Conservation (phyloP, 2,329 filamentous ascomycete genomes). For the Fusarium marasasianum region DNA sequence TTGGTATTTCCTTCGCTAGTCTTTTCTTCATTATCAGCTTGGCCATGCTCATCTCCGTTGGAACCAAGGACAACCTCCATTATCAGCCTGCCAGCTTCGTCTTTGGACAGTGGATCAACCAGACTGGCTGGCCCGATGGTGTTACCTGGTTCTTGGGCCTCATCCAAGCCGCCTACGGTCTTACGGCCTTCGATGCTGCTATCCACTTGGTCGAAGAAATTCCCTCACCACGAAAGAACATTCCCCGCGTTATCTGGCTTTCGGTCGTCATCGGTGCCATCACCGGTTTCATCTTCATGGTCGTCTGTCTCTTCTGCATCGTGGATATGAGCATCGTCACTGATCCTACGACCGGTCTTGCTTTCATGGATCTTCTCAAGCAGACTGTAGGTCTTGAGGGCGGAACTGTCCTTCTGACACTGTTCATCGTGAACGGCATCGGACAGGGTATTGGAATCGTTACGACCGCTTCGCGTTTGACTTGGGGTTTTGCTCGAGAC, state of each 20-base stretch:
- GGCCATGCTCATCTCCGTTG: conserved; percentile 62
- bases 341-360: conserved; percentile 51
- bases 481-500: conserved; percentile 65
- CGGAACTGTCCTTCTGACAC: conserved; percentile 56
- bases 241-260: conserved; percentile 62
- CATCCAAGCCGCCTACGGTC: conserved; percentile 64
- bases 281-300: conserved; percentile 61
- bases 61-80: conserved; percentile 52
- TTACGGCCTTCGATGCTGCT: conserved; percentile 63
- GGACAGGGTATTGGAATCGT: conserved; percentile 62
- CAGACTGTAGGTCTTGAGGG: conserved; percentile 48
- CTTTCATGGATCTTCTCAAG: conserved; percentile 60
- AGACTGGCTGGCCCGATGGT: conserved; percentile 62
- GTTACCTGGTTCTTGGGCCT: conserved; percentile 68
- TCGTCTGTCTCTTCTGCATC: conserved; percentile 61
- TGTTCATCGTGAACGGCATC: conserved; percentile 66
- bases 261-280: conserved; percentile 60
- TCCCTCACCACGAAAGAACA: conserved; percentile 60
- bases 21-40: conserved; percentile 63
- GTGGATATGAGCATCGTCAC: conserved; percentile 56
- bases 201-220: conserved; percentile 69
- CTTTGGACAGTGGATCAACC: conserved; percentile 59
- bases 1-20: conserved; percentile 61
- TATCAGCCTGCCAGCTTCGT: conserved; percentile 63
- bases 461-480: conserved; percentile 61